These are phyloP conservation scores for Onygenales sp. DNA, from an alignment of 2,329 filamentous ascomycete genomes.

Conservation along the genomic window DNA sequence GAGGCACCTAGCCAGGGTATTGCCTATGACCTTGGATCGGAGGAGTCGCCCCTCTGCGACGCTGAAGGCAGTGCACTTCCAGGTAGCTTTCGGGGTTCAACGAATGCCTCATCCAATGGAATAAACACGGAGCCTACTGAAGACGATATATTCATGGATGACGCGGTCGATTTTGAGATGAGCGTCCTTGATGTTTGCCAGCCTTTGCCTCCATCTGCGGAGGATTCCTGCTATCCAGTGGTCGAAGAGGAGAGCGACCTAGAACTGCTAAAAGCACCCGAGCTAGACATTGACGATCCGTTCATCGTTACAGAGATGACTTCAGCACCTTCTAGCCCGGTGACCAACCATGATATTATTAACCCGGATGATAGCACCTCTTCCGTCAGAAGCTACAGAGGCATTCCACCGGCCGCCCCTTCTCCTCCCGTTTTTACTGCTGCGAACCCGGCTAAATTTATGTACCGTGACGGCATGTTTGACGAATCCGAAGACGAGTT, in stretches of 20 bases:
- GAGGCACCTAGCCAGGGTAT: background rate
- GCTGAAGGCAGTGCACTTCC: background rate
- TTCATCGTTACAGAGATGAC: slow-evolving; percentile 11
- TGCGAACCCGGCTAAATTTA: slow-evolving; percentile 6
- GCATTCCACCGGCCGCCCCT: slow-evolving; percentile 13
- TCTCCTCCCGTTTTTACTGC: slow-evolving; percentile 12
- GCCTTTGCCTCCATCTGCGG: slow-evolving; percentile 4
- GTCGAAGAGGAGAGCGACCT: background rate
- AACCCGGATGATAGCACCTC: slow-evolving; percentile 10
- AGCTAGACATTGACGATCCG: slow-evolving; percentile 2
- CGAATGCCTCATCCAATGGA: background rate
- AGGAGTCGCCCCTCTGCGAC: background rate
- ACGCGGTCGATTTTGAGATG: slow-evolving; percentile 16
- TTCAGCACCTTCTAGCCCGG: slow-evolving; percentile 8
- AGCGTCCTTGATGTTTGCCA: slow-evolving; percentile 15
- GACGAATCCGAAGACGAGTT: slow-evolving; percentile 21
- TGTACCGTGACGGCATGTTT: slow-evolving; percentile 12
- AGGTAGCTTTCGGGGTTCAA: background rate
- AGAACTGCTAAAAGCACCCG: background rate
- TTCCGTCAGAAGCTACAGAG: slow-evolving; percentile 6
- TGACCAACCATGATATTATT: slow-evolving; percentile 13
- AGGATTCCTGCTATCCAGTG: background rate
- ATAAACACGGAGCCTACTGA: background rate
- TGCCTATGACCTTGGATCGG: background rate
- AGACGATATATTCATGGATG: slow-evolving; percentile 2